Evolutionary conservation across 2,329 filamentous ascomycete genomes (phyloP), one percentile per base, ranked within the genome.

Genomic region (Ascochyta viciae-villosae): DNA sequence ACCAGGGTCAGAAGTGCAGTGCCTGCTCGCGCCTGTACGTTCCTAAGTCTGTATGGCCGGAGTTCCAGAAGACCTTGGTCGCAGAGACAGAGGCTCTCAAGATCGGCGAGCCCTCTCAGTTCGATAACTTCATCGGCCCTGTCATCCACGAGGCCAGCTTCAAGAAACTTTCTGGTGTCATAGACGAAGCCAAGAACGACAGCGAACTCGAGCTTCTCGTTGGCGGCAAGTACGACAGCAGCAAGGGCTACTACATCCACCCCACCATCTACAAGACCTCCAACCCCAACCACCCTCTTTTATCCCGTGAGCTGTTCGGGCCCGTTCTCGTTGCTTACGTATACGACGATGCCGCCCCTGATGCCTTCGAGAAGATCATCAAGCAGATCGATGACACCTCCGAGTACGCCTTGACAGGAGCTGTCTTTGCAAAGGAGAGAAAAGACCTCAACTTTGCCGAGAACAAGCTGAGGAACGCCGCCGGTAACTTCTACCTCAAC

Each of bases 1-100:
- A 88, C 81, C 91, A 95, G 75, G 92, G 92, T 45, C 92, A 96
- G 77, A 96, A 96, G 78, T 96, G 92, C 82, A 92, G 89, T 67
- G 92, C 92, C 54, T 92, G 89, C 22, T 94, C 90, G 26, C 87
- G 92, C 26, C 80, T 86, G 44, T 96, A 96, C 77, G 85, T 95
- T 3, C 87, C 92, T 31, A 83, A 85, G 68, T 94, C 90, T 2
- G 76, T 89, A 42, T 92, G 89, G 85, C 83, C 89, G 9, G 80
- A 87, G 59, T 91, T 94, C 78, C 85, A 87, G 71, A 77, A 86
- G 62, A 82, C 83, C 52, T 78, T 96, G 3, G 81, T 87, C 12
- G 76, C 82, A n/a, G 89, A 94, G 76, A 88, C 87, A 7, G 80
- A 87, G 68, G 84, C 85, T 57, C 83, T 96, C 47, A 88, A 87